These are phyloP conservation scores for Aureobasidium subglaciale DNA, from an alignment of 2,329 filamentous ascomycete genomes.

Conservation along the genomic window DNA sequence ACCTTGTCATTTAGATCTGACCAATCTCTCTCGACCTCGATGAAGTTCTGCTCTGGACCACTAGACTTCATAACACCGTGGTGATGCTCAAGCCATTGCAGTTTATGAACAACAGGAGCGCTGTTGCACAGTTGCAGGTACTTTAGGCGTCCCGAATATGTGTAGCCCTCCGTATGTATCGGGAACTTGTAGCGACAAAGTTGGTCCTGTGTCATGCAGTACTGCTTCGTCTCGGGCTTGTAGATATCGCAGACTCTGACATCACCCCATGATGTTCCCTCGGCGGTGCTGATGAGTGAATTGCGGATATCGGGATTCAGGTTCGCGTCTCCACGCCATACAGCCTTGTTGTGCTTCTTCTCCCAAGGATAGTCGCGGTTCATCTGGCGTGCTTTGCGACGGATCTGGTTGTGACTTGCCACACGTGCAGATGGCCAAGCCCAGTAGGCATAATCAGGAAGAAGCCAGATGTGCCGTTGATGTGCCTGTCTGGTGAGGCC, in stretches of 20 bases:
- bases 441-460: slow-evolving; percentile 50
- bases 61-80: background rate
- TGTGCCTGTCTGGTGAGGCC: background rate
- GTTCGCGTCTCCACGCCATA: slow-evolving; percentile 27
- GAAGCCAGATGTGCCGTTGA: slow-evolving; percentile 35
- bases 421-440: slow-evolving; percentile 34
- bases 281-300: slow-evolving; percentile 25
- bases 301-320: slow-evolving; percentile 25
- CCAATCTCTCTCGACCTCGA: slow-evolving; percentile 26
- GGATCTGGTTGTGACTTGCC: background rate
- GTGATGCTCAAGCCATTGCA: background rate
- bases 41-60: slow-evolving; percentile 27
- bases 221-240: slow-evolving; percentile 14
- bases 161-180: slow-evolving; percentile 27
- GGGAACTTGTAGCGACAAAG: slow-evolving; percentile 19
- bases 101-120: slow-evolving; percentile 24
- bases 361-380: background rate
- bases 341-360: slow-evolving; percentile 18
- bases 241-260: slow-evolving; percentile 20
- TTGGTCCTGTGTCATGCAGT: slow-evolving; percentile 7
- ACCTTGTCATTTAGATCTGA: slow-evolving; percentile 20
- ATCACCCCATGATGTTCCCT: slow-evolving; percentile 31
- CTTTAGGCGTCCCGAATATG: slow-evolving; percentile 29
- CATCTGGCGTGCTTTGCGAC: background rate
- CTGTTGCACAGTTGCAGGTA: slow-evolving; percentile 28